Percentiles rank a stretch among this genome's conserved stretches.
Evolutionary conservation across 2,329 filamentous ascomycete genomes (phyloP).

Genomic region (Neofusicoccum ribis): DNA sequence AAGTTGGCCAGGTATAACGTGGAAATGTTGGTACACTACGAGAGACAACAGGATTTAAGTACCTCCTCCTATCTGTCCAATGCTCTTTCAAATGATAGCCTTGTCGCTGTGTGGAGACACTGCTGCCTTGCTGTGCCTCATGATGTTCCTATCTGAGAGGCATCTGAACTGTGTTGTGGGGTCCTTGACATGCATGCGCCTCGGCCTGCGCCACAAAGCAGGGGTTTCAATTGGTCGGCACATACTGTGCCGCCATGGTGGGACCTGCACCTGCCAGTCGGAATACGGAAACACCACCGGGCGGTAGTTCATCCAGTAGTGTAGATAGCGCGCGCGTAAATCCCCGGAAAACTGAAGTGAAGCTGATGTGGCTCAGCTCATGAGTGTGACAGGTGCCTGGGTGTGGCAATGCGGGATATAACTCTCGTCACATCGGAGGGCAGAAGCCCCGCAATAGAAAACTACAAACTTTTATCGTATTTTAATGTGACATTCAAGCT

Average conservation of each 20-base stretch:
- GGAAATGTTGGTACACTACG: no score
- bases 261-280: neutral
- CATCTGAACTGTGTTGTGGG: neutral
- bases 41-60: neutral
- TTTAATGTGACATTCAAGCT: no score
- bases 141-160: neutral
- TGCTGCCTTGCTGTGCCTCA: conserved; percentile 10
- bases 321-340: neutral
- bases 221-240: neutral
- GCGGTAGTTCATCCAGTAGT: neutral
- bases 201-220: neutral
- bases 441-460: no score
- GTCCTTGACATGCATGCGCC: neutral
- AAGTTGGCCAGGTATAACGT: no score
- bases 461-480: no score
- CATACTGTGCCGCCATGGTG: neutral
- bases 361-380: no score
- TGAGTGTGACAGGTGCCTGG: no score
- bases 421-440: no score
- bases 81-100: neutral
- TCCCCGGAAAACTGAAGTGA: no score
- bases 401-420: no score
- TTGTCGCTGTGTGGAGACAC: neutral
- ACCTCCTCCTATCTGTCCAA: neutral
- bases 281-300: neutral